Base-by-base conservation (phyloP, 1,284 basidiomycete genomes). In the Ceratobasidium sp. region DNA sequence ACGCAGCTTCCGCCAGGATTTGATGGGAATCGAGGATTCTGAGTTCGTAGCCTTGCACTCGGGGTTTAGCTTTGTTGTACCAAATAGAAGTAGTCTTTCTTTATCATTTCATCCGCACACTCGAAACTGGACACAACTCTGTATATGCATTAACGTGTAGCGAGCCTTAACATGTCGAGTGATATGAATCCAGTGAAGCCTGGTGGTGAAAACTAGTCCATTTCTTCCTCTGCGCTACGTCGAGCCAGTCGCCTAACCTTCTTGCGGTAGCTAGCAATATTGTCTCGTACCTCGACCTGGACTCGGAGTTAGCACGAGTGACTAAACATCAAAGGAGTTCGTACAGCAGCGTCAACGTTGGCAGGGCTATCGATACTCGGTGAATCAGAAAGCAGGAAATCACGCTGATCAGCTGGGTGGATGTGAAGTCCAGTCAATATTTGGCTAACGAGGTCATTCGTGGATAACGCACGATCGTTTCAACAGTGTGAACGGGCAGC, bases 351-450 rank as follows among this genome's bases (percentile, higher is more conserved):
- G 78, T 99, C 96, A 28, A 99, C 92, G 79, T 99, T 99, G 1
- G 97, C 97, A 1, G 97, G 97, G 75, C 96, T 98, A 81, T 97
- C 96, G 73, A 91, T 86, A 82, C 97, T 96, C 36, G 97, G 97
- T 43, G 86, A 89, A 79, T 98, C 94, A 59, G 94, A 93, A 12
- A n/a, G n/a, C n/a, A 99, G 84, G 2, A 97, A 77, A 99, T 98
- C 75, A 99, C 97, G 76, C 95, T 97, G 78, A 99, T 82, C 75
- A 98, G 90, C 97, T 98, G 77, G 4, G n/a, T n/a, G n/a, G n/a
- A n/a, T n/a, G n/a, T 36, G 53, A 12, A 14, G 32, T 45, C 30
- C 32, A 3, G 36, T 43, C 53, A 36, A 32, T 67, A 36, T 32
- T 53, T 34, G 43, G 23, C 26, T n/a, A 16, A 32, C 23, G 30